A percentile compares a stretch with the other conserved stretches of the same genome.
These are phyloP conservation scores for Geotrichum histeridarum DNA, from an alignment of 1,139 yeast species.

Conservation along the genomic window DNA sequence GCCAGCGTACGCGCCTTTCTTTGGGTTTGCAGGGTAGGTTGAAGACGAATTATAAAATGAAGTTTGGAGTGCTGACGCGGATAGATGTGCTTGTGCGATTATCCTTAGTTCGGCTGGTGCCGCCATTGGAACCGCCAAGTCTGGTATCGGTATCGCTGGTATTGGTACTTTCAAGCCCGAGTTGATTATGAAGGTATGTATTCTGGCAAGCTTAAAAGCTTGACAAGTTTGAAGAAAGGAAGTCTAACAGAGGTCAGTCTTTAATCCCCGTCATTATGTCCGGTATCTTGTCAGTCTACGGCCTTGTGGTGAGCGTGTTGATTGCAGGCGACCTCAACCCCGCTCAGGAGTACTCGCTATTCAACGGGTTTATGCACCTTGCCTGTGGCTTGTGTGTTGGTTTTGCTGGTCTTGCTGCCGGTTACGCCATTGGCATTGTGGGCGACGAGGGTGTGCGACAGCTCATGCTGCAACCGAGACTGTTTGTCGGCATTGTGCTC, in stretches of 20 bases:
- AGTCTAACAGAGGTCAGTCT: constrained; percentile 37
- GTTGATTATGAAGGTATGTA: constrained; percentile 33
- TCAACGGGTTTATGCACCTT: constrained; percentile 95
- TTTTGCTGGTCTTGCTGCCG: constrained; percentile 91
- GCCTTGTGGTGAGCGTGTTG: constrained; percentile 92
- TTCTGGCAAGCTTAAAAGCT: not conserved
- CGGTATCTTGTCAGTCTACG: constrained; percentile 98
- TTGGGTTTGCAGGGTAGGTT: constrained; percentile 79
- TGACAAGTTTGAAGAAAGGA: not conserved
- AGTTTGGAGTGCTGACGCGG: constrained; percentile 5
- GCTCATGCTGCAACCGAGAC: constrained; percentile 92
- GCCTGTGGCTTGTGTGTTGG: constrained; percentile 99
- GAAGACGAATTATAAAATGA: not conserved
- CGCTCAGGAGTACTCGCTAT: constrained; percentile 86
- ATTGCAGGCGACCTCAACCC: constrained; percentile 62
- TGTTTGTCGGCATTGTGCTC: constrained; percentile 79
- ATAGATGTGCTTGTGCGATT: constrained; percentile 81
- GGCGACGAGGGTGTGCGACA: constrained; percentile 99
- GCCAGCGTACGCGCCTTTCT: constrained; percentile 88
- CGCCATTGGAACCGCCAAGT: constrained; percentile 98
- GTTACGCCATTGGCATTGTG: constrained; percentile 96
- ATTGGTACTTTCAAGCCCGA: constrained; percentile 37
- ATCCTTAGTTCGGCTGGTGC: constrained; percentile 92
- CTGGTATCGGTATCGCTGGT: constrained; percentile 98
- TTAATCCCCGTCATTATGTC: constrained; percentile 93